Percentiles rank a stretch among this genome's conserved stretches.
phyloP scores from a whole-genome alignment of 495 filamentous ascomycete genomes.

The Aspergillus avenaceus region DNA sequence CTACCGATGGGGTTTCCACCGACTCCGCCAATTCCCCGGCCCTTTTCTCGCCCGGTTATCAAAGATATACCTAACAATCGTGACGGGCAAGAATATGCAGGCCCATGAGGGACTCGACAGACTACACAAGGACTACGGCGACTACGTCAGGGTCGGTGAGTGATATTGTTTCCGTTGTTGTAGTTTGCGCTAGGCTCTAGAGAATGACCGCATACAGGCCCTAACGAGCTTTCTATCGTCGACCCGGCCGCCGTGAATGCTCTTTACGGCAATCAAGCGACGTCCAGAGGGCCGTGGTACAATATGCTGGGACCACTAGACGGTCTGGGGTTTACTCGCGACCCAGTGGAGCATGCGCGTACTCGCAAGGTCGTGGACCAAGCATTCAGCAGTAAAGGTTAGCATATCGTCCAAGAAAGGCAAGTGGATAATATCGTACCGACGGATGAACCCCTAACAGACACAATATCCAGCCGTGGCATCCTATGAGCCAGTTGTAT shows the following conservation, averaged over 20 bases:
- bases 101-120: conserved; percentile 29
- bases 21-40: conserved; percentile 31
- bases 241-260: conserved; percentile 25
- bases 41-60: conserved; percentile 6
- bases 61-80: neutral
- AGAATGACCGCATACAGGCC: conserved; percentile 15
- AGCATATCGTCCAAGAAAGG: conserved; percentile 18
- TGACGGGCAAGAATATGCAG: conserved; percentile 10
- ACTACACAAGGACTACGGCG: conserved; percentile 28
- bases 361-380: conserved; percentile 31
- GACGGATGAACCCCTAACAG: too few species aligned
- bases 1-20: conserved; percentile 30
- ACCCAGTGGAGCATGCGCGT: conserved; percentile 25
- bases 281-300: conserved; percentile 37
- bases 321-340: conserved; percentile 23
- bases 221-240: conserved; percentile 32
- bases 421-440: too few species aligned
- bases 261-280: conserved; percentile 32
- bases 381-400: conserved; percentile 28
- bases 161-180: too few species aligned
- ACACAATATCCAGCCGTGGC: too few species aligned
- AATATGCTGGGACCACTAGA: conserved; percentile 23
- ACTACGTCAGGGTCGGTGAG: conserved; percentile 29
- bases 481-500: too few species aligned
- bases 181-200: too few species aligned